phyloP scores from a whole-genome alignment of 2,329 filamentous ascomycete genomes.

The Xylariaceae sp. region DNA sequence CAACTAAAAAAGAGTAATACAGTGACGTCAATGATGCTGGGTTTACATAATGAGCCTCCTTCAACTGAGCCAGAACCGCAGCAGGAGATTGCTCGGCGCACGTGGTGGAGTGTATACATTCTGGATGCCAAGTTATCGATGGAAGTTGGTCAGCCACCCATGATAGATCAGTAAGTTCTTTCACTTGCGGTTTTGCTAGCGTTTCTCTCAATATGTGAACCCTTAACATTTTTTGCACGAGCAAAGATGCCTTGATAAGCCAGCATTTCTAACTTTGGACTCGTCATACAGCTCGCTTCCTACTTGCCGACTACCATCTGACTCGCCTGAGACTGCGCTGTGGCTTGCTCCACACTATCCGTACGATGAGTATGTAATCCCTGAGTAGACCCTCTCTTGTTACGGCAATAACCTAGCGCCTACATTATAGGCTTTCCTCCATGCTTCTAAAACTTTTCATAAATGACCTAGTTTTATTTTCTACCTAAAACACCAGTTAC shows the following conservation, averaged over 20 bases:
- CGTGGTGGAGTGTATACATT: conserved; percentile 31
- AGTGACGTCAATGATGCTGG: conserved; percentile 24
- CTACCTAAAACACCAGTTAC: background rate
- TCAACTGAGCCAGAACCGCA: conserved; percentile 13
- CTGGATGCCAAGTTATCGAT: conserved; percentile 29
- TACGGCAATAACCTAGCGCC: too few relatives aligned
- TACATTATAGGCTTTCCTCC: background rate
- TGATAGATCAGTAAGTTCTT: conserved; percentile 17
- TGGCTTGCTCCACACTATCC: conserved; percentile 26
- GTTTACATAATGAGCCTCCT: conserved; percentile 21
- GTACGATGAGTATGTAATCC: conserved; percentile 6
- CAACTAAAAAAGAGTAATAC: background rate
- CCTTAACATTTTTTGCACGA: background rate
- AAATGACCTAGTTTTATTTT: too few relatives aligned
- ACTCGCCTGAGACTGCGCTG: conserved; percentile 12
- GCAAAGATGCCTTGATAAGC: background rate
- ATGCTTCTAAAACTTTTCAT: background rate
- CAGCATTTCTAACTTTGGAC: background rate
- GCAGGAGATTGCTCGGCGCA: conserved; percentile 24
- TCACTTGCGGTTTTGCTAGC: background rate
- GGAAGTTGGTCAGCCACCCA: conserved; percentile 26
- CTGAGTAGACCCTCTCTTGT: background rate
- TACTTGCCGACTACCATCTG: conserved; percentile 21
- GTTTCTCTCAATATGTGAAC: background rate
- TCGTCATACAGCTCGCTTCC: background rate